These are phyloP conservation scores for Paecilomyces variotii DNA, from an alignment of 2,329 filamentous ascomycete genomes.

Conservation along the genomic window DNA sequence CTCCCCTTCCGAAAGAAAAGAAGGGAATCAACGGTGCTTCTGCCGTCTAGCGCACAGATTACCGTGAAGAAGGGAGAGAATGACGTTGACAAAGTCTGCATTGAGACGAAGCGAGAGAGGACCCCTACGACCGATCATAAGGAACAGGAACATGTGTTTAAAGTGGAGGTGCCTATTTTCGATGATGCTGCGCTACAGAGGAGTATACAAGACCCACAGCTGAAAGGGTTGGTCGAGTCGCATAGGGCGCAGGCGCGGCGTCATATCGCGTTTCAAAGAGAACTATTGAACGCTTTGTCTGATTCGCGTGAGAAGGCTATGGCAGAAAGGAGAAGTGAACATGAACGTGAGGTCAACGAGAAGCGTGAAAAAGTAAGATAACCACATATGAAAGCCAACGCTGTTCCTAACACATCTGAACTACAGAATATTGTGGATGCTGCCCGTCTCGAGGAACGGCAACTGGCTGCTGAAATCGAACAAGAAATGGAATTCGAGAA, in stretches of 20 bases:
- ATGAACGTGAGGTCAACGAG: constrained; percentile 25
- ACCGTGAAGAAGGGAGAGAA: constrained; percentile 16
- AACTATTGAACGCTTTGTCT: constrained; percentile 20
- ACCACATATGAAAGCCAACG: not conserved
- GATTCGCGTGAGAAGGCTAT: constrained; percentile 22
- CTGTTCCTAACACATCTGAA: not conserved
- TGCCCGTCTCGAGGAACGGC: constrained; percentile 33
- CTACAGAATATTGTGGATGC: constrained; percentile 29
- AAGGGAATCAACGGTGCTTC: constrained; percentile 17
- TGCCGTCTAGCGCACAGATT: constrained; percentile 22
- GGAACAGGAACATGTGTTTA: constrained; percentile 13
- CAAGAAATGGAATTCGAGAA: constrained; percentile 37
- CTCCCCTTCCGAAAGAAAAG: constrained; percentile 29
- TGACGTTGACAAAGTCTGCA: constrained; percentile 27
- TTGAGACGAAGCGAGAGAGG: constrained; percentile 15
- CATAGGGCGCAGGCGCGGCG: constrained; percentile 23
- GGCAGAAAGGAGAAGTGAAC: constrained; percentile 18
- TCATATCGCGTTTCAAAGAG: constrained; percentile 27
- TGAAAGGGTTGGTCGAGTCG: constrained; percentile 21
- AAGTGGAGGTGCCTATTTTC: constrained; percentile 26
- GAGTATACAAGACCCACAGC: constrained; percentile 24
- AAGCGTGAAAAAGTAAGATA: constrained; percentile 31
- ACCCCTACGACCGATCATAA: constrained; percentile 4
- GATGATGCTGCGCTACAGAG: constrained; percentile 27
- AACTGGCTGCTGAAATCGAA: constrained; percentile 37